phyloP scores from a whole-genome alignment of 2,329 filamentous ascomycete genomes.

The Penicillium sp. region DNA sequence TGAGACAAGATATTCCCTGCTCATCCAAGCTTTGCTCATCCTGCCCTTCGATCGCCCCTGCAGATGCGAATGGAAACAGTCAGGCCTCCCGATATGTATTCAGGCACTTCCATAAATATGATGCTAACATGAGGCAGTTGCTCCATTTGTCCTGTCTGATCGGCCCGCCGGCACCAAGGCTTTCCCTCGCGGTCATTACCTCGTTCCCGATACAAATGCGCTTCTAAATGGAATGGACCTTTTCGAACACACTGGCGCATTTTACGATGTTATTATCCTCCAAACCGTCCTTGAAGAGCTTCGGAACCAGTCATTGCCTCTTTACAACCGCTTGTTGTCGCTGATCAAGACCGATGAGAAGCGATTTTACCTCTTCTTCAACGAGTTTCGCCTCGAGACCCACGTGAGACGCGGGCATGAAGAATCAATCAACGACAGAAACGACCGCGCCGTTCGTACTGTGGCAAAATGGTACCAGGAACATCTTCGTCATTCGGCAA shows the following conservation, averaged over 20 bases:
- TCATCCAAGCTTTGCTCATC: slow-evolving; percentile 79
- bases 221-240: slow-evolving; percentile 94
- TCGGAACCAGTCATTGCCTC: slow-evolving; percentile 82
- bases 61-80: slow-evolving; percentile 74
- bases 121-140: slow-evolving; percentile 47
- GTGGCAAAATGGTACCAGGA: slow-evolving; percentile 86
- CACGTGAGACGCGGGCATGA: slow-evolving; percentile 67
- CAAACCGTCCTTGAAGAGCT: slow-evolving; percentile 96
- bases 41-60: slow-evolving; percentile 69
- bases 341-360: slow-evolving; percentile 95
- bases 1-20: slow-evolving; percentile 94
- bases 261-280: slow-evolving; percentile 93
- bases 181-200: slow-evolving; percentile 84
- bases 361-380: slow-evolving; percentile 98
- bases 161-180: slow-evolving; percentile 75
- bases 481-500: slow-evolving; percentile 62
- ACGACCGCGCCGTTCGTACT: slow-evolving; percentile 81
- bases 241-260: slow-evolving; percentile 84
- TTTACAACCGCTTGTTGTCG: slow-evolving; percentile 88
- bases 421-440: slow-evolving; percentile 92
- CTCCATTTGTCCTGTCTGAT: slow-evolving; percentile 82
- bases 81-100: slow-evolving; percentile 14
- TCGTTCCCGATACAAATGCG: slow-evolving; percentile 93
- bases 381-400: slow-evolving; percentile 92
- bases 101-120: not conserved